These are phyloP conservation scores for Mikania micrantha DNA, from an alignment of 129 eudicot species.

Conservation along the genomic window DNA sequence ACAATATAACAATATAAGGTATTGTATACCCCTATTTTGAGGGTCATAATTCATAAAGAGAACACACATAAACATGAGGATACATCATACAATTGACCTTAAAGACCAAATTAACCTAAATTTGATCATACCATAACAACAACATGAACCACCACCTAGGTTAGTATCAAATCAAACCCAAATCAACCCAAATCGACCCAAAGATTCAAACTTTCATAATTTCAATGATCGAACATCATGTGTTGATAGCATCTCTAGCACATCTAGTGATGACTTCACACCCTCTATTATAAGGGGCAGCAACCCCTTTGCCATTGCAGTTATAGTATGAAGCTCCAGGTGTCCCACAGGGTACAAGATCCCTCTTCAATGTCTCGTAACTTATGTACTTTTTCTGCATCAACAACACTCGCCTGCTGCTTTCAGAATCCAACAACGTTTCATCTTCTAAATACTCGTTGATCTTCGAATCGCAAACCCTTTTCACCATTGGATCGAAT, in stretches of 20 bases:
- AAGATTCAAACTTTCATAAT: constrained; percentile 1
- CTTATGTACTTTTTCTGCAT: constrained; percentile 56
- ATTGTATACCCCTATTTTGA: not conserved
- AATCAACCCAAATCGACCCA: constrained; percentile 12
- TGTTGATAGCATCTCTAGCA: constrained; percentile 48
- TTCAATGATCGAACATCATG: constrained; percentile 16
- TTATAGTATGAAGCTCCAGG: constrained; percentile 92
- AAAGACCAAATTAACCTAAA: constrained; percentile 8
- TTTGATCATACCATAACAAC: not conserved
- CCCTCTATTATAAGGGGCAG: constrained; percentile 65
- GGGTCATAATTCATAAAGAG: constrained; percentile 7
- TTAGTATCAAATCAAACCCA: constrained; percentile 2
- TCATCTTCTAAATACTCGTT: constrained; percentile 28
- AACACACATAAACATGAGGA: not conserved
- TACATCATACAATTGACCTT: not conserved
- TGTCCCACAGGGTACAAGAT: constrained; percentile 67
- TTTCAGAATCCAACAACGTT: constrained; percentile 56
- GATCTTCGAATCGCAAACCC: constrained; percentile 24
- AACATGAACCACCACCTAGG: constrained; percentile 7
- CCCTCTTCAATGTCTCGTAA: constrained; percentile 72
- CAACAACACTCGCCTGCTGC: constrained; percentile 44
- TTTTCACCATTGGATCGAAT: constrained; percentile 22
- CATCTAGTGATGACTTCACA: constrained; percentile 83
- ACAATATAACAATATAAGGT: not conserved
- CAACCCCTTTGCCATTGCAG: constrained; percentile 51